Evolutionary conservation across 2,329 filamentous ascomycete genomes (phyloP).

Genomic region (Elsinoe fawcettii): DNA sequence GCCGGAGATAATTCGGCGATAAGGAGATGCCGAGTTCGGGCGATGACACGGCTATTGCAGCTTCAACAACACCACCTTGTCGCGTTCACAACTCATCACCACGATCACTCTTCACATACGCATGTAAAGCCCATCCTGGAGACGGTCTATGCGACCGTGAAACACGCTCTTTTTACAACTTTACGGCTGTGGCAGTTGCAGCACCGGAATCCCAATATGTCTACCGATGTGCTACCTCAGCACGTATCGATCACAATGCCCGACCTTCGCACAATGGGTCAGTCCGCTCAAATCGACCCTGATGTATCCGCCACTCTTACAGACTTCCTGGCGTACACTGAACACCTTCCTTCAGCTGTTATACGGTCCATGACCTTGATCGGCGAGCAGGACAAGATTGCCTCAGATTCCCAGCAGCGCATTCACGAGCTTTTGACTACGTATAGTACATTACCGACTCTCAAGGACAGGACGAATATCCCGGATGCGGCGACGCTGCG

Average conservation of each 20-base stretch:
- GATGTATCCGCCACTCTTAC: conserved; percentile 59
- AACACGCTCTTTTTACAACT: background rate
- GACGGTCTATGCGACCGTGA: conserved; percentile 10
- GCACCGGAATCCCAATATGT: conserved; percentile 14
- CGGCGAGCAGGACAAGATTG: conserved; percentile 42
- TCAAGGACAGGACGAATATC: conserved; percentile 36
- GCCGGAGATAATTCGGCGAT: conserved; percentile 9
- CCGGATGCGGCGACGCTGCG: conserved; percentile 48
- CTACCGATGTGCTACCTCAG: conserved; percentile 16
- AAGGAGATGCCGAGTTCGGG: background rate
- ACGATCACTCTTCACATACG: background rate
- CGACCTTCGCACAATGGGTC: conserved; percentile 16
- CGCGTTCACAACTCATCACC: background rate
- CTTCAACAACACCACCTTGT: conserved; percentile 1
- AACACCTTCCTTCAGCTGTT: conserved; percentile 59
- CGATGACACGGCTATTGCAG: background rate
- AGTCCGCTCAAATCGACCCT: conserved; percentile 38
- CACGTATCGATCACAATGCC: conserved; percentile 18
- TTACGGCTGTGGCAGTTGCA: background rate
- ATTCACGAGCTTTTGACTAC: conserved; percentile 42
- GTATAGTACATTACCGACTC: conserved; percentile 45
- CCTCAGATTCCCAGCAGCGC: conserved; percentile 35
- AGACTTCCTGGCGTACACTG: conserved; percentile 62
- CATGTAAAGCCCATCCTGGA: background rate
- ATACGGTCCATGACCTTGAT: conserved; percentile 57